These are phyloP conservation scores for Rubia balearica DNA, from an alignment of 305 asterid genomes.

Conservation along the genomic window DNA sequence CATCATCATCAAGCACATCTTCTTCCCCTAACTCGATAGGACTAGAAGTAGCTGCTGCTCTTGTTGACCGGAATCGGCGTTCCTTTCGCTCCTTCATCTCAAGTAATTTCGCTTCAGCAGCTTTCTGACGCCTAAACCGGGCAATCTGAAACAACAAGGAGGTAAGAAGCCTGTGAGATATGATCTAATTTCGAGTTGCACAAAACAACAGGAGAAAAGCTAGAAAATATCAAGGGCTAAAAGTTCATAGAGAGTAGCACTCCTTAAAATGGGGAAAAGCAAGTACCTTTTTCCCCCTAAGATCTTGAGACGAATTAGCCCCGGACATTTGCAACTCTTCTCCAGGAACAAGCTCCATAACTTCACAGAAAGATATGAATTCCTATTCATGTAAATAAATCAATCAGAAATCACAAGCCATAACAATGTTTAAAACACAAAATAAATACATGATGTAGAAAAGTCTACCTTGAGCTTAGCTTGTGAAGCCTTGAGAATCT, in stretches of 20 bases:
- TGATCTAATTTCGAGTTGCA: background rate
- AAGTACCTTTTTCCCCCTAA: constrained; percentile 78
- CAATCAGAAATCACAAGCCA: background rate
- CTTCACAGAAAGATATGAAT: constrained; percentile 77
- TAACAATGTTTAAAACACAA: constrained; percentile 1
- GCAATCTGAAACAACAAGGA: constrained; percentile 52
- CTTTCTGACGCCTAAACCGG: constrained; percentile 77
- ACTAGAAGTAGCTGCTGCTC: constrained; percentile 82
- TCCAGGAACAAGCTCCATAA: constrained; percentile 87
- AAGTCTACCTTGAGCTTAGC: constrained; percentile 66
- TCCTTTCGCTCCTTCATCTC: constrained; percentile 90
- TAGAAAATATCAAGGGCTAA: background rate
- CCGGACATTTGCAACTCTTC: constrained; percentile 57
- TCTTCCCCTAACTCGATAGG: constrained; percentile 72
- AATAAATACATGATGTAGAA: constrained; percentile 9
- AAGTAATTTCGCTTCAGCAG: constrained; percentile 78
- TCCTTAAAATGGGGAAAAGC: background rate
- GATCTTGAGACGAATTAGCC: constrained; percentile 48
- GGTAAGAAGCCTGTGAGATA: constrained; percentile 6
- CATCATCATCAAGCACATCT: constrained; percentile 76
- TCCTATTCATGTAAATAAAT: constrained; percentile 36
- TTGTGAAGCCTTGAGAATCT: constrained; percentile 61
- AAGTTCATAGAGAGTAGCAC: background rate
- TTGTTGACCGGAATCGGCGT: constrained; percentile 92
- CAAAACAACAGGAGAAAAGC: background rate